phyloP scores from a whole-genome alignment of 805 yeast species.

The Hanseniaspora taiwanica region DNA sequence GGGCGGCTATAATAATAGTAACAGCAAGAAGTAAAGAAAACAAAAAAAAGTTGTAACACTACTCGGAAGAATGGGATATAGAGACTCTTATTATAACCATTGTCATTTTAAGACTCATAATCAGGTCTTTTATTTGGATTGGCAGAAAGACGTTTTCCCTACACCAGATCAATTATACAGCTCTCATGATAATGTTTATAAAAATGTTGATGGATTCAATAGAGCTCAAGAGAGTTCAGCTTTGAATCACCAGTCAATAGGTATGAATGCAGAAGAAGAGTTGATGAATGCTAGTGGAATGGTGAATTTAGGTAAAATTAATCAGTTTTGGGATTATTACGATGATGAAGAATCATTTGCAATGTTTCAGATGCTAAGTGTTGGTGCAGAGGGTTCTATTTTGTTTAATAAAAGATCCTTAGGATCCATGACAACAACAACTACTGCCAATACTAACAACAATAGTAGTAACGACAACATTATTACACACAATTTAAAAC shows the following conservation, averaged over 20 bases:
- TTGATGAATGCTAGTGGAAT: not conserved
- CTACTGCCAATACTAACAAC: too few relatives aligned
- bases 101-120: constrained; percentile 14
- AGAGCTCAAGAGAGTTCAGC: too few relatives aligned
- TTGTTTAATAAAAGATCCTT: constrained; percentile 6
- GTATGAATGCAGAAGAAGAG: constrained; percentile 3
- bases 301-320: constrained; percentile 2
- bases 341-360: constrained; percentile 22
- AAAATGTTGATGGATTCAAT: constrained; percentile 7
- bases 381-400: constrained; percentile 17
- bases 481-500: not conserved
- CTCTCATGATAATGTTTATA: constrained; percentile 6
- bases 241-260: constrained; percentile 1
- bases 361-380: constrained; percentile 13
- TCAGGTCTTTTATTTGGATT: constrained; percentile 17
- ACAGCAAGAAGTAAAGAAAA: not conserved
- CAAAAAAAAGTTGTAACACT: not conserved
- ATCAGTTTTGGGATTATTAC: constrained; percentile 20
- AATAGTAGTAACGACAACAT: too few relatives aligned
- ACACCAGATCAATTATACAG: constrained; percentile 16
- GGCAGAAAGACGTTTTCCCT: constrained; percentile 20
- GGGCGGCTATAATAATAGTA: not conserved
- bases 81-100: constrained; percentile 19
- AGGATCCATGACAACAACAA: too few relatives aligned
- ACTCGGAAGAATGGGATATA: constrained; percentile 5